A percentile compares a stretch with the other conserved stretches of the same genome.
Conservation (phyloP, 1,284 basidiomycete species). For the Stereum hirsutum region DNA sequence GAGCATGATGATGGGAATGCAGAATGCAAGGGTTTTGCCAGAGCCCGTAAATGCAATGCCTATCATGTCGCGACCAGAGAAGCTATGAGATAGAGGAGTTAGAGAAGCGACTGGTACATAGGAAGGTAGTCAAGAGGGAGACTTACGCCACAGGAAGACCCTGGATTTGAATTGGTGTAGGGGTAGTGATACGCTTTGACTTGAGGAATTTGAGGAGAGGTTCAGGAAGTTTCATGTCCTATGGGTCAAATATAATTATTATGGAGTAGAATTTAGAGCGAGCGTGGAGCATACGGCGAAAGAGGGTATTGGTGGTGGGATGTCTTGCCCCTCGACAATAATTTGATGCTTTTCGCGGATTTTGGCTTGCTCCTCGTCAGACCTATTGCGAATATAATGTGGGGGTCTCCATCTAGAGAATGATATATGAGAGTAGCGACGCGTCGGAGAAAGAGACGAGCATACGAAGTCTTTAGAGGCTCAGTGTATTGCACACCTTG, state of each 20-base stretch:
- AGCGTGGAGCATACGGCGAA: conserved; percentile 59
- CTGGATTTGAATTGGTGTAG: conserved; percentile 96
- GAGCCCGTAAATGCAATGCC: conserved; percentile 80
- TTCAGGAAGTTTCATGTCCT: conserved; percentile 97
- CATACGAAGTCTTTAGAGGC: conserved; percentile 65
- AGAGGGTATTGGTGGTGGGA: conserved; percentile 91
- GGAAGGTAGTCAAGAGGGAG: background rate
- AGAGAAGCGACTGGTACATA: background rate
- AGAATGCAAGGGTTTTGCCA: conserved; percentile 78
- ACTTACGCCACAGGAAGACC: conserved; percentile 90
- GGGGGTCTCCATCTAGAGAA: conserved; percentile 81
- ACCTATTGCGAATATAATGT: conserved; percentile 66
- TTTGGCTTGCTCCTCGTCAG: conserved; percentile 61
- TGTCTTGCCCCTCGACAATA: conserved; percentile 81
- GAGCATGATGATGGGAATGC: conserved; percentile 91
- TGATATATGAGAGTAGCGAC: conserved; percentile 6
- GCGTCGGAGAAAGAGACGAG: conserved; percentile 24
- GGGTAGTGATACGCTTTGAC: conserved; percentile 76
- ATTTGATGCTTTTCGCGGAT: conserved; percentile 91
- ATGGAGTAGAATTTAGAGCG: conserved; percentile 5
- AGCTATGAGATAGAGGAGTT: conserved; percentile 37
- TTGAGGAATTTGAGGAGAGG: conserved; percentile 78
- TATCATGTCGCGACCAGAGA: conserved; percentile 87
- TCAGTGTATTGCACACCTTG: conserved; percentile 90
- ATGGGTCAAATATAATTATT: conserved; percentile 9